Base-by-base conservation (phyloP, 1,139 yeast species). In the Zygosaccharomyces pseudobailii region DNA sequence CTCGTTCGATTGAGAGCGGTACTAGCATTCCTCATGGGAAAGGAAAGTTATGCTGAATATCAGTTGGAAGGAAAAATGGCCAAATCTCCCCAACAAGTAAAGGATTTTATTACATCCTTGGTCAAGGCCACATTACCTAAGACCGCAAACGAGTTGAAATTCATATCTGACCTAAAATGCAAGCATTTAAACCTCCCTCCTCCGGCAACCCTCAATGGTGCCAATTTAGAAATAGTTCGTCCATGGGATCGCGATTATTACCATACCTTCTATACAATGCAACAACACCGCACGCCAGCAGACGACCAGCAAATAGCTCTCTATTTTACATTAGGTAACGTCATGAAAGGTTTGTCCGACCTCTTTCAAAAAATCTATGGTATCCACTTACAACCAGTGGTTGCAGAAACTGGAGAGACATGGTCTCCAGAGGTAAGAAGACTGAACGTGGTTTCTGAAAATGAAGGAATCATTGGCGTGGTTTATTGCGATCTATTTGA, bases 241-340 rank as follows among this genome's bases (percentile, higher is more conserved):
- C 95, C 96, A 1, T 92, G 98, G 98, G 98, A 92, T 65, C 75
- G 96, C 50, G 96, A 89, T 55, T 90, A 78, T 63, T 75, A 84
- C 49, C 66, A 78, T 3, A 63, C 79, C 10, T 59, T 68, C 46
- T 67, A 67, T 56, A 69, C 59, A 48, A 63, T 53, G 5, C 65
- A 68, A 8, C 71, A 69, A 51, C 65, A 70, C 46, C 66, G 71
- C 5, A 56, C 47, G 5, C 28, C 52, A 3, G 30, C 62, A 42
- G 54, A 58, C 10, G 72, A 70, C 39, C 74, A 74, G 46, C 45
- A 53, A 32, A 75, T 82, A 6, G 72, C 78, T 20, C 73, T 77
- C 5, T 89, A 82, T 64, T 84, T 89, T 53, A 87, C 97, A 0
- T 74, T 92, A 6, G 97, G 97, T 2, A 82, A 89, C 0, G 88